These are phyloP conservation scores for Microascus cirrosus DNA, from an alignment of 2,329 filamentous ascomycete species.

Conservation along the genomic window DNA sequence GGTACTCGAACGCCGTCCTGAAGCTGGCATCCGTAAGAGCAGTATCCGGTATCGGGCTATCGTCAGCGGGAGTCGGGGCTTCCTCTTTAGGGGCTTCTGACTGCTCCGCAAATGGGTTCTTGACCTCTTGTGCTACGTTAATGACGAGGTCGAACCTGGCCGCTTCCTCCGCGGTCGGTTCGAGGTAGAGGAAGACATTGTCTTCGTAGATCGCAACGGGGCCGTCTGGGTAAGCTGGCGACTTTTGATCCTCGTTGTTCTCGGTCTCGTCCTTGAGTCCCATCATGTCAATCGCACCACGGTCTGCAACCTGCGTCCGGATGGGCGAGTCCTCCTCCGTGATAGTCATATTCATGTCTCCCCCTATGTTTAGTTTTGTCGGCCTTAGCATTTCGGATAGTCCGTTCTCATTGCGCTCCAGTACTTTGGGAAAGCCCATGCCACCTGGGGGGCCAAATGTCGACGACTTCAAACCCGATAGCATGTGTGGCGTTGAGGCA, in stretches of 20 bases:
- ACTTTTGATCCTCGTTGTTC: conserved; percentile 69
- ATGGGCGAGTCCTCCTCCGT: conserved; percentile 48
- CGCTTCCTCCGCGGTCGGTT: conserved; percentile 69
- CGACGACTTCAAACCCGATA: conserved; percentile 45
- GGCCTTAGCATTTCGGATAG: conserved; percentile 48
- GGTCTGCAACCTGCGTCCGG: conserved; percentile 49
- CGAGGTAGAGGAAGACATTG: conserved; percentile 67
- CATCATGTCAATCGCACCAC: conserved; percentile 39
- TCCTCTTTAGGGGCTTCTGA: conserved; percentile 11
- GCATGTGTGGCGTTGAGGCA: conserved; percentile 56
- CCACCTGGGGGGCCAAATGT: conserved; percentile 50
- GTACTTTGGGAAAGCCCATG: conserved; percentile 51
- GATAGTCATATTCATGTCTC: conserved; percentile 30
- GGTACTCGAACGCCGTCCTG: conserved; percentile 49
- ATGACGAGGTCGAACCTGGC: conserved; percentile 71
- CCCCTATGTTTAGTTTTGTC: conserved; percentile 27
- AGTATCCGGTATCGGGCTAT: conserved; percentile 38
- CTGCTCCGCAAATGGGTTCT: conserved; percentile 54
- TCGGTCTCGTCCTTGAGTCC: conserved; percentile 56
- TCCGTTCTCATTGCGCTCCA: conserved; percentile 48
- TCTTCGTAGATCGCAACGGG: conserved; percentile 74
- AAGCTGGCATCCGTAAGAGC: conserved; percentile 47
- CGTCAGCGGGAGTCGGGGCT: conserved; percentile 17
- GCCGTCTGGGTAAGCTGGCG: conserved; percentile 70
- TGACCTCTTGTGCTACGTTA: conserved; percentile 74